Conservation (phyloP, 2,329 filamentous ascomycete species). For the Albifimbria verrucaria region DNA sequence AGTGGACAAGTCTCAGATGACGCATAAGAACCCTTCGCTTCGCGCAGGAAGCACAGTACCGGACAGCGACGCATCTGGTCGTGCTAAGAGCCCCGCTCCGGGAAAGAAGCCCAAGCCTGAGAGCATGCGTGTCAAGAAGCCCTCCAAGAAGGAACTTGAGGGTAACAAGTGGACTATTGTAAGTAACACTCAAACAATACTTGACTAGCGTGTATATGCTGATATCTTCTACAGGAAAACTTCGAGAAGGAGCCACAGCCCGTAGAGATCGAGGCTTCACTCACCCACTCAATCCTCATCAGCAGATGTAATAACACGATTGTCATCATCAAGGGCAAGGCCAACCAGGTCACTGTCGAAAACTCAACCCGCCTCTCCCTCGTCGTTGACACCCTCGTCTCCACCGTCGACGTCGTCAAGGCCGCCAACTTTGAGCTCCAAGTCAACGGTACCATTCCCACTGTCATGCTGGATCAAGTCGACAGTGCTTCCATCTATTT, state of each 20-base stretch:
- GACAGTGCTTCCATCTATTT: slow-evolving; percentile 89
- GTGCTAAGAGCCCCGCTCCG: slow-evolving; percentile 82
- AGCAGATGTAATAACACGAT: slow-evolving; percentile 89
- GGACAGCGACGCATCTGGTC: slow-evolving; percentile 48
- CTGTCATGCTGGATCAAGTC: slow-evolving; percentile 87
- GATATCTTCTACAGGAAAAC: slow-evolving; percentile 63
- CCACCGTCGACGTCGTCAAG: slow-evolving; percentile 92
- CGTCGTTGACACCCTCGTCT: slow-evolving; percentile 85
- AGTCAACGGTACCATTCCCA: slow-evolving; percentile 81
- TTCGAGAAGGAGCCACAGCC: slow-evolving; percentile 73
- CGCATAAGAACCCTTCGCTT: slow-evolving; percentile 92
- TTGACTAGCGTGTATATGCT: neutral
- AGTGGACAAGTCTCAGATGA: slow-evolving; percentile 95
- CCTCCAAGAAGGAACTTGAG: slow-evolving; percentile 72
- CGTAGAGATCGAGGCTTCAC: slow-evolving; percentile 75
- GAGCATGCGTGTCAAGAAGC: slow-evolving; percentile 81
- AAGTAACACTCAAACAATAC: slow-evolving; percentile 26
- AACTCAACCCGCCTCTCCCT: slow-evolving; percentile 83
- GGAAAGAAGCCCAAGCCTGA: slow-evolving; percentile 85
- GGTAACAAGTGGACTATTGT: slow-evolving; percentile 93
- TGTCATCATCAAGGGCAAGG: slow-evolving; percentile 86
- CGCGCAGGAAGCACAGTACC: slow-evolving; percentile 70
- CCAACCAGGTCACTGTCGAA: slow-evolving; percentile 94
- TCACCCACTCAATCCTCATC: slow-evolving; percentile 88
- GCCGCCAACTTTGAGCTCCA: slow-evolving; percentile 92